Evolutionary conservation across 805 yeast species (phyloP), one percentile per base, ranked within the genome.

Genomic region (Metschnikowia baotianmanensis): DNA sequence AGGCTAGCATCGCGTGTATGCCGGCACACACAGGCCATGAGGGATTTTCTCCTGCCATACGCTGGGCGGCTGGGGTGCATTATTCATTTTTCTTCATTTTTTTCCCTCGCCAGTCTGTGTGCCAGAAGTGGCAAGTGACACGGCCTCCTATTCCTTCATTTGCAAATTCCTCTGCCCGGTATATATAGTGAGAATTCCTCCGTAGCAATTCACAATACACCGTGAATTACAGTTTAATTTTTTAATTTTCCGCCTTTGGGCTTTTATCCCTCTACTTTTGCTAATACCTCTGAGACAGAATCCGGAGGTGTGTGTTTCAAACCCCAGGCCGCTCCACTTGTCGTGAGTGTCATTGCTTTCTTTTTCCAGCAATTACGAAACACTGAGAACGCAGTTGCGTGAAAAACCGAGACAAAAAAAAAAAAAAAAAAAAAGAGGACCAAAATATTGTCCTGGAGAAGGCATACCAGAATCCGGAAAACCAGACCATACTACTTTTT

Each of bases 111-210:
- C n/a, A n/a, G n/a, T n/a, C n/a, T n/a, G n/a, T n/a, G n/a, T n/a
- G n/a, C 16, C 31, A 31, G 26, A 31, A 31, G 32, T 21, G 32
- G 41, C 41, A 38, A 38, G 32, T 19, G 19, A 13, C 32, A 24
- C 13, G 35, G 35, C 41, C 32, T 26, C 16, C 24, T 35, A 31
- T 31, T 19, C n/a, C n/a, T n/a, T n/a, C n/a, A n/a, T n/a, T n/a
- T n/a, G n/a, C n/a, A n/a, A n/a, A n/a, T 23, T 23, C 31, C 26
- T 6, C 17, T 11, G 16, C 36, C 27, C 19, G 28, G 36, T 38
- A 38, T 38, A 38, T 38, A 38, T 31, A 36, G 22, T 26, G 20
- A 24, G 16, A 27, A 32, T 26, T 29, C 36, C 31, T 31, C 32
- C 32, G 28, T 20, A 22, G 22, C 23, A 24, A 21, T 1, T 23